A percentile compares a stretch with the other conserved stretches of the same genome.
Conservation (phyloP, 441 rosid genomes). For the Adansonia gregorii region DNA sequence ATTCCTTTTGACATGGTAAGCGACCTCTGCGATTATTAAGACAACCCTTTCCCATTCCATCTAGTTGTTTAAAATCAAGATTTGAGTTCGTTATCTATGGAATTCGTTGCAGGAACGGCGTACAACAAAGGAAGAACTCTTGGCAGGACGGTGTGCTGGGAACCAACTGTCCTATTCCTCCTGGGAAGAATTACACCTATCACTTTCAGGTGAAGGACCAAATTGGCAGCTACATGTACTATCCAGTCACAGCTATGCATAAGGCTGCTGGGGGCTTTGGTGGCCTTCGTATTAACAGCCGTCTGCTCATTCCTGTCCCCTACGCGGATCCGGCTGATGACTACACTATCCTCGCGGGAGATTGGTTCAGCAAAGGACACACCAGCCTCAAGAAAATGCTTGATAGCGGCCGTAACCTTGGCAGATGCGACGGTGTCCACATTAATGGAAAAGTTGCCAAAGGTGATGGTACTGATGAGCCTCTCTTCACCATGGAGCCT, state of each 20-base stretch:
- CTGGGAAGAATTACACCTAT: background rate
- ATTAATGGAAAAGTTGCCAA: background rate
- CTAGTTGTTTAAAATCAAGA: too few species aligned
- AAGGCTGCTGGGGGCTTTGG: conserved; percentile 1
- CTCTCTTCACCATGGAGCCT: conserved; percentile 1
- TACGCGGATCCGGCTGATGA: conserved; percentile 7
- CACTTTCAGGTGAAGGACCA: conserved; percentile 6
- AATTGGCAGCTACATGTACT: conserved; percentile 8
- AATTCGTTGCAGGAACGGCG: background rate
- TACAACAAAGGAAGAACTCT: conserved; percentile 6
- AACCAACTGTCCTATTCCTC: background rate
- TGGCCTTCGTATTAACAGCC: background rate
- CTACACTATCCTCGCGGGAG: background rate
- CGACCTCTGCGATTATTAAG: background rate
- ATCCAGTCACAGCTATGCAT: background rate
- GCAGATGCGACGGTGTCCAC: background rate
- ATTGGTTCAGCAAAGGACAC: conserved; percentile 10
- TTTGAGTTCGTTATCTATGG: too few species aligned
- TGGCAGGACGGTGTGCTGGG: background rate
- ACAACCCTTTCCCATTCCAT: too few species aligned
- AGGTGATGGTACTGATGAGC: background rate
- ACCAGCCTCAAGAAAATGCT: background rate
- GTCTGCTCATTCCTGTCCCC: background rate
- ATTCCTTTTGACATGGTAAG: conserved; percentile 62
- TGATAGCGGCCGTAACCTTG: background rate